Evolutionary conservation across 2,329 filamentous ascomycete species (phyloP), one percentile per base, ranked within the genome.

Genomic region (Tolypocladium tundrense): DNA sequence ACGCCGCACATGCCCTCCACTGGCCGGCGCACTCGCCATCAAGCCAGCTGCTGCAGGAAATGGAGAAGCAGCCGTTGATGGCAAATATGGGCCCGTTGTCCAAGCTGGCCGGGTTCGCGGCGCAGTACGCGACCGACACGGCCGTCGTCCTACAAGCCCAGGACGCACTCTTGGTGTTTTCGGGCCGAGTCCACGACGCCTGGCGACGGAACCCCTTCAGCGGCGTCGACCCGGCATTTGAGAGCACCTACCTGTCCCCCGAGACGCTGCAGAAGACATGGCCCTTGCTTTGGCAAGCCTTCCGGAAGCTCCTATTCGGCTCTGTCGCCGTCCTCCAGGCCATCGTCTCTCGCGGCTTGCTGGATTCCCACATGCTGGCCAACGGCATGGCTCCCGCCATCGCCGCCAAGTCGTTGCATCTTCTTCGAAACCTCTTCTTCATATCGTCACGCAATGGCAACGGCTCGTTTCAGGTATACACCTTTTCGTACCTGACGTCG

Each of bases 201-300:
- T 96, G 91, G 91, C 81, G 84, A 40, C 81, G 84, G 60, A 90
- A 84, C 67, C 87, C 87, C 57, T 76, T 96, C 43, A 91, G 88
- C 1, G 80, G 83, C 54, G 76, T 95, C 43, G 90, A 95, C 63
- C 71, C 79, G 13, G 81, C 85, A 0, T 83, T 89, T 57, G 88
- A 95, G 65, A 68, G 72, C 3, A 72, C 79, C 10, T 82, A 79
- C 56, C 73, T 96, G 8, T 82, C 85, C 27, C 77, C 82, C 0
- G 84, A 90, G 58, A 87, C 88, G 0, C 69, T 85, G 41, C 78
- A 82, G 60, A 82, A 73, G 21, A 90, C 91, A 0, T 83, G 88
- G 67, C 86, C 88, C 0, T 75, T 81, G 37, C 76, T 96, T 6
- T 93, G 90, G 88, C 85, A 85, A 62, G 71, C 93, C 2, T 77